These are phyloP conservation scores for Penicillium dipodomyicola DNA, from an alignment of 495 filamentous ascomycete species.

Conservation along the genomic window DNA sequence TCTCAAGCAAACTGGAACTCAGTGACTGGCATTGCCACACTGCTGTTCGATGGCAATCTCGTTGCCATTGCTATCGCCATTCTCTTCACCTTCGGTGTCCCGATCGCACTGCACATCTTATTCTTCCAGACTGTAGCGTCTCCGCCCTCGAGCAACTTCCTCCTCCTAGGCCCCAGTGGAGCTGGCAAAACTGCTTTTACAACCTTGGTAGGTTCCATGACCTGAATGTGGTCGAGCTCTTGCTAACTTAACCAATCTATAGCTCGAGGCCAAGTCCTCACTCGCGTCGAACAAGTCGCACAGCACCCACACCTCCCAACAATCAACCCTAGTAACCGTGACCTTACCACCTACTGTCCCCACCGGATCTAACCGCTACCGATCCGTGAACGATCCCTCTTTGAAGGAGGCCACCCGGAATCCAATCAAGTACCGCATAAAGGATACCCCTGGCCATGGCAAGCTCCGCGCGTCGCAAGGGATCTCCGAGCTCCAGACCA, in stretches of 20 bases:
- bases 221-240: neutral
- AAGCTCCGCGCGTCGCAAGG: slow-evolving; percentile 70
- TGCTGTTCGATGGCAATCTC: slow-evolving; percentile 43
- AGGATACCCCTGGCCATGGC: slow-evolving; percentile 92
- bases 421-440: slow-evolving; percentile 70
- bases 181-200: slow-evolving; percentile 86
- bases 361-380: slow-evolving; percentile 64
- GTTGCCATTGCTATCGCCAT: slow-evolving; percentile 61
- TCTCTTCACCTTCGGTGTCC: slow-evolving; percentile 67
- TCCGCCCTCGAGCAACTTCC: slow-evolving; percentile 71
- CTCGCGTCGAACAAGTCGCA: slow-evolving; percentile 31
- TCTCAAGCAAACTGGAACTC: slow-evolving; percentile 37
- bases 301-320: slow-evolving; percentile 79
- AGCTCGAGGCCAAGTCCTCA: slow-evolving; percentile 50
- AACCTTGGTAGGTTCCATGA: slow-evolving; percentile 58
- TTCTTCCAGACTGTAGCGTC: slow-evolving; percentile 66
- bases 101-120: slow-evolving; percentile 72
- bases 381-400: slow-evolving; percentile 67
- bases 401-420: slow-evolving; percentile 65
- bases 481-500: slow-evolving; percentile 39
- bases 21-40: slow-evolving; percentile 38
- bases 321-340: slow-evolving; percentile 67
- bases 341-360: slow-evolving; percentile 63
- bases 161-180: slow-evolving; percentile 80
- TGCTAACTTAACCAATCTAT: slow-evolving; percentile 11